These are phyloP conservation scores for Berkeleyomyces basicola DNA, from an alignment of 2,329 filamentous ascomycete species.

Conservation along the genomic window DNA sequence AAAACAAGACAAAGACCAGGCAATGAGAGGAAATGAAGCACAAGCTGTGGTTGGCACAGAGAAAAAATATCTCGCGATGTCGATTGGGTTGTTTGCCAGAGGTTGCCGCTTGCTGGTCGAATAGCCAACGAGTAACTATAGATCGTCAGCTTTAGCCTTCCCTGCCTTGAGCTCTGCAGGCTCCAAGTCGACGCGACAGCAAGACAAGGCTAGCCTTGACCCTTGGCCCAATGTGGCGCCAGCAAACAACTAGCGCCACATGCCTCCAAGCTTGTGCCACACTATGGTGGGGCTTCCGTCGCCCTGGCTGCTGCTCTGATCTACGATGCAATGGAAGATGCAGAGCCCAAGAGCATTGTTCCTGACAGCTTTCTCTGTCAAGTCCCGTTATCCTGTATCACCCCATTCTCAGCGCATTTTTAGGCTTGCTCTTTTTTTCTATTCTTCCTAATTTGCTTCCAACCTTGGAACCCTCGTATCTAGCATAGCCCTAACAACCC, in stretches of 20 bases:
- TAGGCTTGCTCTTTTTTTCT: not conserved
- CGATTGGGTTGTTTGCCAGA: not conserved
- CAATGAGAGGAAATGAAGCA: not conserved
- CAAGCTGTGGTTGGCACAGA: not conserved
- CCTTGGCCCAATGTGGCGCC: not conserved
- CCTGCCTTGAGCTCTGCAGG: constrained; percentile 4
- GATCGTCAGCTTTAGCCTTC: not conserved
- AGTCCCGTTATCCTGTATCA: not conserved
- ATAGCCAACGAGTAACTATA: not conserved
- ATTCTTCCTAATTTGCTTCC: too few species aligned
- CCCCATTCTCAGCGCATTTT: not conserved
- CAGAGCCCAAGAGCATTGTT: not conserved
- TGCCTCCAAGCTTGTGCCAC: not conserved
- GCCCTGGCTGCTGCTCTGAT: not conserved
- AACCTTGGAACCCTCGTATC: not conserved
- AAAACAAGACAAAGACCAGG: not conserved
- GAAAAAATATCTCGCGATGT: not conserved
- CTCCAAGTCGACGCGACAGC: constrained; percentile 12
- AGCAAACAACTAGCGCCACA: not conserved
- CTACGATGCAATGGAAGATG: not conserved
- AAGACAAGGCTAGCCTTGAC: constrained; percentile 6
- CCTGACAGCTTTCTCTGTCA: not conserved
- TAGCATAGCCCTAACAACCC: not conserved
- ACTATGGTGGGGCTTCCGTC: not conserved
- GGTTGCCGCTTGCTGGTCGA: not conserved